Evolutionary conservation across 2,329 filamentous ascomycete species (phyloP).

Genomic region (Gremmenia infestans): DNA sequence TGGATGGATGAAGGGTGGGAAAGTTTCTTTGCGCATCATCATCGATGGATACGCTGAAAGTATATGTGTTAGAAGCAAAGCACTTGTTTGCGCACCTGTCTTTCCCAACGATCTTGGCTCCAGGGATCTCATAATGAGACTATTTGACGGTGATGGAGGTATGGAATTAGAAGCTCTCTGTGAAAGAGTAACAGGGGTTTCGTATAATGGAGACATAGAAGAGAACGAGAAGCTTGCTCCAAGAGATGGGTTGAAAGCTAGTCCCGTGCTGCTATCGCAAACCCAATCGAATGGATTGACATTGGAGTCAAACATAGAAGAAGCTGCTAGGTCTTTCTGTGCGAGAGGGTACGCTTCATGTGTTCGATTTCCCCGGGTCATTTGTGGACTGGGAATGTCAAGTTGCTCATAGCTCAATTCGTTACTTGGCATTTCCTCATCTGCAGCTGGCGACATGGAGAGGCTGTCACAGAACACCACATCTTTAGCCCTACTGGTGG

Average conservation of each 20-base stretch:
- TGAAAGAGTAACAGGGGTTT: background rate
- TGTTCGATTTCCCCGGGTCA: too few species aligned
- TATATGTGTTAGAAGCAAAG: background rate
- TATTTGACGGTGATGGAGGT: background rate
- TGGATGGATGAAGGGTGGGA: constrained; percentile 1
- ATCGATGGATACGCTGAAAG: background rate
- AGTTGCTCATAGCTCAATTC: too few species aligned
- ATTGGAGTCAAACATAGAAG: too few species aligned
- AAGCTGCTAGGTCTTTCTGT: too few species aligned
- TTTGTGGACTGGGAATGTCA: too few species aligned
- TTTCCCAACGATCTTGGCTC: background rate
- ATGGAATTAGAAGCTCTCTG: too few species aligned
- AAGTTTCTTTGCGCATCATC: background rate
- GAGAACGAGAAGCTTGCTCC: too few species aligned
- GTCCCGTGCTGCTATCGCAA: too few species aligned
- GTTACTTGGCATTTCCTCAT: too few species aligned
- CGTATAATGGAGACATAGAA: background rate
- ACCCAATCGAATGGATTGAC: too few species aligned
- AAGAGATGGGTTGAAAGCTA: too few species aligned
- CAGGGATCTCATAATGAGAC: background rate
- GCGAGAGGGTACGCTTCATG: too few species aligned
- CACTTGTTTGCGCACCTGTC: background rate
- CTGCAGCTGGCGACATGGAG: background rate
- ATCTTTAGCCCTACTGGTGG: background rate
- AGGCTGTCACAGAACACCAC: background rate